Evolutionary conservation across 164 flowering plant species (phyloP), one percentile per base, ranked within the genome.

Genomic region (Euptelea pleiosperma): DNA sequence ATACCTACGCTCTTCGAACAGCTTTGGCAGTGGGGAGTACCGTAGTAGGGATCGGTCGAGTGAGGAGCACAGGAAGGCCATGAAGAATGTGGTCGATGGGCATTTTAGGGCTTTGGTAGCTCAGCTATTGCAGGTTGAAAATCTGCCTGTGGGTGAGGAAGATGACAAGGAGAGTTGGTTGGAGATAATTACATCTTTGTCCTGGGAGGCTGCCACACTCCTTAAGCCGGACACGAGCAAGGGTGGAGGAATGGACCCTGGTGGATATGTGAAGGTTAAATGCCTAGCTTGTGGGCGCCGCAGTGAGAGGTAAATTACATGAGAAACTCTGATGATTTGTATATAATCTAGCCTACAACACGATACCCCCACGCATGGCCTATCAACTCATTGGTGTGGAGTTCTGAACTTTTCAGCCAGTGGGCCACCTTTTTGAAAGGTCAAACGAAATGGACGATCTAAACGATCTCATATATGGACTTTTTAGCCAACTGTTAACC

Each of bases 191-290:
- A 86, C 91, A 36, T 80, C 87, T 29, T 70, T 94, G 62, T 91
- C 99, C 8, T 94, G 95, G 96, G 99, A 94, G 65, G 99, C 96
- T 65, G 97, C 98, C 4, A 80, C 90, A 25, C 76, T 87, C 26
- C 71, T 94, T 57, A 94, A 94, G 77, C 99, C 98, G 51, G 99
- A 94, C 61, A 94, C 66, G 36, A 94, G 99, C 78, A 79, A 67
- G 68, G 79, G 96, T 59, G 96, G 96, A 47, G 98, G 96, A 61
- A 94, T 94, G 99, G 99, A 94, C 65, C 99, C 99, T 14, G 99
- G 91, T 64, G 96, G 97, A 19, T 91, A 94, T 71, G 99, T 91
- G 54, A 94, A 94, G 63, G 84, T 91, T 18, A 94, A 94, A 69
- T 94, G 99, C 74, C 43, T 94, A 57, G 98, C 98, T 43, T 79